Evolutionary conservation across 2,329 filamentous ascomycete species (phyloP), one percentile per base, ranked within the genome.

Genomic region (Penicillium sp.): DNA sequence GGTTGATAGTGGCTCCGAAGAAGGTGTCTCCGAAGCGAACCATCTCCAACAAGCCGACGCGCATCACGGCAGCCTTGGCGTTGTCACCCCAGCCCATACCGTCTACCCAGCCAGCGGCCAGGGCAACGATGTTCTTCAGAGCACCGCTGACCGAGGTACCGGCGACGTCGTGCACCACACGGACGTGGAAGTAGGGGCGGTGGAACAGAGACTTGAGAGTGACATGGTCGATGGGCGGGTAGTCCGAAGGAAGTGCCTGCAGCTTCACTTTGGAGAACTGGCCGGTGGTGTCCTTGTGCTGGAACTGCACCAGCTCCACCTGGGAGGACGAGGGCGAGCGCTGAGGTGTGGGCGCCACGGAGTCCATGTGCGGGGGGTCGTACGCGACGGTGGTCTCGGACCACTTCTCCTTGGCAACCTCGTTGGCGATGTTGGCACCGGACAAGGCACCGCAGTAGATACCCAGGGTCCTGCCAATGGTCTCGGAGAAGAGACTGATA

Each of bases 51-150:
- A 99, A 83, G 7, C 94, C 94, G 18, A 97, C 88, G 38, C 94
- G 89, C 90, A 99, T 97, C 54, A 99, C 87, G 41, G 94, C 94
- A n/a, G 94, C 91, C 78, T 99, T 97, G 60, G 92, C 92, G 63
- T 97, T 99, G 78, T 97, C 92, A 66, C 94, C 94, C 92, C 94
- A 99, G 60, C 92, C 92, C 55, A 92, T 84, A 31, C 94, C 94
- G 60, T 96, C 90, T 40, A 97, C 91, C 72, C 95, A 99, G 51
- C 94, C 94, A 28, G 94, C 92, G 5, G 91, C 92, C 16, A 99
- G 78, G 5, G 94, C 94, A 49, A 99, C 90, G 59, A 99, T 87
- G 78, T 99, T 99, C 81, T 99, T 99, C 62, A 99, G 79, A 0
- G 94, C 94, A 54, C 94, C 94, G 39, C 92, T 88, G 30, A 99